These are phyloP conservation scores for Candida lessepsii DNA, from an alignment of 805 yeast genomes.

Conservation along the genomic window DNA sequence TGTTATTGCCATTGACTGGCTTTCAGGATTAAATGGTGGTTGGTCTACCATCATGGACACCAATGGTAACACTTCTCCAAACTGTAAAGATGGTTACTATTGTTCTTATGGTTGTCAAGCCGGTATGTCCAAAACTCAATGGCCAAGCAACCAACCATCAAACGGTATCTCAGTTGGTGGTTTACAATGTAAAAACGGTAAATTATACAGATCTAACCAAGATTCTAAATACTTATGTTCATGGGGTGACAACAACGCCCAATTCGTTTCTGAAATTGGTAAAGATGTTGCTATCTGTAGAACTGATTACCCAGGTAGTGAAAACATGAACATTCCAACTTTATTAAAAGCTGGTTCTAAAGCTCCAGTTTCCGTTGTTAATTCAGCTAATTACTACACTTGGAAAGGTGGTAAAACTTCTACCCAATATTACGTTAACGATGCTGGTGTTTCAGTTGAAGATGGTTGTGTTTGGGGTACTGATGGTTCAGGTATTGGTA, in stretches of 20 bases:
- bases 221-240: slow-evolving; percentile 71
- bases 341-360: slow-evolving; percentile 65
- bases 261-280: slow-evolving; percentile 61
- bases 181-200: slow-evolving; percentile 78
- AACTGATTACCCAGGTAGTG: slow-evolving; percentile 99
- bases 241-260: slow-evolving; percentile 77
- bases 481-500: slow-evolving; percentile 77
- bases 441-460: slow-evolving; percentile 86
- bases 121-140: slow-evolving; percentile 98
- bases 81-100: slow-evolving; percentile 85
- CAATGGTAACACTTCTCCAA: slow-evolving; percentile 58
- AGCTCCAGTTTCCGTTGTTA: slow-evolving; percentile 74
- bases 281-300: slow-evolving; percentile 87
- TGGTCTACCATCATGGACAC: slow-evolving; percentile 71
- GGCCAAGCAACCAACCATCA: slow-evolving; percentile 87
- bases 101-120: slow-evolving; percentile 98
- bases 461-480: slow-evolving; percentile 97
- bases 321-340: slow-evolving; percentile 96
- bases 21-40: slow-evolving; percentile 62
- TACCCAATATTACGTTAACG: slow-evolving; percentile 95
- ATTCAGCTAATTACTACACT: slow-evolving; percentile 70
- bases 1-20: slow-evolving; percentile 66
- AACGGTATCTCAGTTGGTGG: slow-evolving; percentile 95
- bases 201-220: slow-evolving; percentile 74
- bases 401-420: slow-evolving; percentile 86